These are phyloP conservation scores for Aspergillus ochraceoroseus DNA, from an alignment of 2,329 filamentous ascomycete species.

Conservation along the genomic window DNA sequence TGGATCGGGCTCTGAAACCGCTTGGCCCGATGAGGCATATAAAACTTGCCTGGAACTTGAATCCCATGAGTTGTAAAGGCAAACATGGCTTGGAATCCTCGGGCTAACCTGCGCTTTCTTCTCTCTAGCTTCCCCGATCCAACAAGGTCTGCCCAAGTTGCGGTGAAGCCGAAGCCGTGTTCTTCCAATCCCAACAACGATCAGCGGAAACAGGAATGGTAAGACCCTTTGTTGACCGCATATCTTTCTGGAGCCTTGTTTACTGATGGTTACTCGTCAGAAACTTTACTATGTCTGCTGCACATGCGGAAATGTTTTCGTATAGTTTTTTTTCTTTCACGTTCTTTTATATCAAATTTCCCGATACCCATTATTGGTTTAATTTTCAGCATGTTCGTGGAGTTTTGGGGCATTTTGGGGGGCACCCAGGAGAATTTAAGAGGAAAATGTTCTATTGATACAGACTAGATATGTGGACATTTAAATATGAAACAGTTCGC, in stretches of 20 bases:
- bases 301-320: slow-evolving; percentile 82
- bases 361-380: slow-evolving; percentile 19
- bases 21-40: slow-evolving; percentile 17
- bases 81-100: slow-evolving; percentile 15
- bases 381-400: slow-evolving; percentile 20
- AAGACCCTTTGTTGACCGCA: slow-evolving; percentile 40
- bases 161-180: slow-evolving; percentile 83
- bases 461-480: slow-evolving; percentile 23
- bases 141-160: slow-evolving; percentile 82
- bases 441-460: slow-evolving; percentile 30
- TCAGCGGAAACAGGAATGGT: slow-evolving; percentile 98
- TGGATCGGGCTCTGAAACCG: slow-evolving; percentile 35
- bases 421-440: slow-evolving; percentile 2
- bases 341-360: slow-evolving; percentile 1
- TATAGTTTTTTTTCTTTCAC: slow-evolving; percentile 16
- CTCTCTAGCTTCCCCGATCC: slow-evolving; percentile 74
- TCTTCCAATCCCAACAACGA: slow-evolving; percentile 98
- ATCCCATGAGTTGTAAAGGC: neutral
- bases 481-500: slow-evolving; percentile 25
- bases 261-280: slow-evolving; percentile 45
- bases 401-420: slow-evolving; percentile 21
- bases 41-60: slow-evolving; percentile 15
- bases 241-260: slow-evolving; percentile 1
- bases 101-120: slow-evolving; percentile 31
- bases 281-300: slow-evolving; percentile 94